Percentiles rank a stretch among this genome's conserved stretches.
phyloP scores from a whole-genome alignment of 2,329 filamentous ascomycete genomes.

The Biscogniauxia marginata region DNA sequence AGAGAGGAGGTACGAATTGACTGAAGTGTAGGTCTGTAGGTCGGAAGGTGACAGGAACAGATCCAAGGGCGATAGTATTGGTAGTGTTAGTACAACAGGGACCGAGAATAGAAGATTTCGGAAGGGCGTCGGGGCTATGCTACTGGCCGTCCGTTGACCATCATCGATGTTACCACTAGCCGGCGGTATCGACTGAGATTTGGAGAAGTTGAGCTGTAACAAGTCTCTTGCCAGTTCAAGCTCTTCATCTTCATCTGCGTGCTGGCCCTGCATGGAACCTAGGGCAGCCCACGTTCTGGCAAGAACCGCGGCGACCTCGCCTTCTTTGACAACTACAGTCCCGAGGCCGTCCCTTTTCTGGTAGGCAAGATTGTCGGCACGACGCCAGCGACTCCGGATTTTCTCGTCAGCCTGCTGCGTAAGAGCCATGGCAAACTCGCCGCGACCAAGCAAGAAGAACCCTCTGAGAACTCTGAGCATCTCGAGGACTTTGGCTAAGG shows the following conservation, averaged over 20 bases:
- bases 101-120: constrained; percentile 79
- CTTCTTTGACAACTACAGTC: constrained; percentile 75
- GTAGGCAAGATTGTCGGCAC: constrained; percentile 57
- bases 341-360: constrained; percentile 59
- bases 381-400: constrained; percentile 69
- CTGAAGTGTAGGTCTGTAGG: constrained; percentile 74
- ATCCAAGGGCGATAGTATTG: constrained; percentile 77
- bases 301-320: constrained; percentile 77
- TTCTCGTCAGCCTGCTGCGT: constrained; percentile 82
- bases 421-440: constrained; percentile 87
- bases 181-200: constrained; percentile 40
- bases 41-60: constrained; percentile 80
- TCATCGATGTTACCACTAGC: constrained; percentile 37
- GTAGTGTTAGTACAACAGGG: constrained; percentile 67
- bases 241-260: constrained; percentile 76
- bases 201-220: constrained; percentile 64
- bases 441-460: constrained; percentile 83
- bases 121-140: constrained; percentile 60
- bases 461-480: constrained; percentile 75
- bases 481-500: constrained; percentile 72
- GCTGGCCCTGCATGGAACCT: constrained; percentile 67
- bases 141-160: constrained; percentile 27
- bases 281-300: constrained; percentile 77
- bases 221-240: constrained; percentile 80
- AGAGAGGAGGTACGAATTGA: constrained; percentile 84